Conservation (phyloP, 2,329 filamentous ascomycete genomes). For the Calonectria naviculata region DNA sequence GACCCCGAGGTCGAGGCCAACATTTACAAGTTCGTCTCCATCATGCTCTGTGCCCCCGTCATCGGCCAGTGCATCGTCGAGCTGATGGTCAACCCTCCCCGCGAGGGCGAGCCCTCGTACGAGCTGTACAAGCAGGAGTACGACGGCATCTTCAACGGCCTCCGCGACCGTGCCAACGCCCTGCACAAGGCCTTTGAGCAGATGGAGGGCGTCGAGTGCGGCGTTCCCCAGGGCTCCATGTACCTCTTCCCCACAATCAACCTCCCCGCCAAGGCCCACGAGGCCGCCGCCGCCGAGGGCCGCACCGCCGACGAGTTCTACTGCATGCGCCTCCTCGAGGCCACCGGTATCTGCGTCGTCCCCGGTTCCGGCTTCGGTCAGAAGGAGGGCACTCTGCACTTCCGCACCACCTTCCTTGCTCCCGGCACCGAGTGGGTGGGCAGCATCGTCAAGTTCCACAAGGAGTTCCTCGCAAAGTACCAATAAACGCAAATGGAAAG, state of each 20-base stretch:
- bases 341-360: constrained; percentile 94
- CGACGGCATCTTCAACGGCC: constrained; percentile 80
- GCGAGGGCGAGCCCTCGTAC: constrained; percentile 84
- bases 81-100: constrained; percentile 96
- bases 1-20: constrained; percentile 86
- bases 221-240: constrained; percentile 93
- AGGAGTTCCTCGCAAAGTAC: constrained; percentile 89
- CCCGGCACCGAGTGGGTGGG: constrained; percentile 96
- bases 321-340: constrained; percentile 88
- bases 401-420: constrained; percentile 96
- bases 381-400: constrained; percentile 90
- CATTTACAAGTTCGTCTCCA: constrained; percentile 99
- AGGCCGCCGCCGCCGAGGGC: constrained; percentile 79
- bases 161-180: constrained; percentile 83
- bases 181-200: constrained; percentile 90
- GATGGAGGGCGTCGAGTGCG: constrained; percentile 97
- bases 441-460: constrained; percentile 89
- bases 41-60: constrained; percentile 95
- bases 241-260: constrained; percentile 98
- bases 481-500: constrained; percentile 47
- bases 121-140: constrained; percentile 89
- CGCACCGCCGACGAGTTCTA: constrained; percentile 93
- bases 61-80: constrained; percentile 97
- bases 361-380: constrained; percentile 95
- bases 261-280: constrained; percentile 79